Percentiles rank a stretch among this genome's conserved stretches.
Evolutionary conservation across 2,329 filamentous ascomycete species (phyloP).

Genomic region (Nigrospora osmanthi): DNA sequence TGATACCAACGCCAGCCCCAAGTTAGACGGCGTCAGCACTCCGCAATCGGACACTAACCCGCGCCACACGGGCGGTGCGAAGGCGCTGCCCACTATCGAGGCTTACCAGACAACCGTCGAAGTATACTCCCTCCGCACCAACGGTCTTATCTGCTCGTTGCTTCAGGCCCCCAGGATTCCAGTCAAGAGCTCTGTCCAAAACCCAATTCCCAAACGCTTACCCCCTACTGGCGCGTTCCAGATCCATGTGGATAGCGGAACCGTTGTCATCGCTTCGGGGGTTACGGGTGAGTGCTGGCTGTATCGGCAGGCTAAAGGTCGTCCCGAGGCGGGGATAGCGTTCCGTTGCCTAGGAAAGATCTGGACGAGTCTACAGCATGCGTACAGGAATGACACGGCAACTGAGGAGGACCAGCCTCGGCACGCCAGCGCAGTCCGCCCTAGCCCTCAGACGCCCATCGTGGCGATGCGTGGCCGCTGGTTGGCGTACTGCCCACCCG

Average conservation of each 20-base stretch:
- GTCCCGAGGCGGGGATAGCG: conserved; percentile 31
- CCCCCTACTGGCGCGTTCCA: conserved; percentile 64
- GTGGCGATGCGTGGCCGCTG: conserved; percentile 64
- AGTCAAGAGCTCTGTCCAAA: conserved; percentile 49
- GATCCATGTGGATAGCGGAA: conserved; percentile 65
- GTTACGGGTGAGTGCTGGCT: conserved; percentile 82
- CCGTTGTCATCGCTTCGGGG: conserved; percentile 69
- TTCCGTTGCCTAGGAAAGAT: conserved; percentile 75
- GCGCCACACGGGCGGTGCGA: conserved; percentile 26
- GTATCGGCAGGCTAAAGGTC: conserved; percentile 45
- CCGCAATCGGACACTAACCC: conserved; percentile 30
- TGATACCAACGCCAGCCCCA: conserved; percentile 28
- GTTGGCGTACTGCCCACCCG: conserved; percentile 69
- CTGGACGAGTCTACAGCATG: conserved; percentile 78
- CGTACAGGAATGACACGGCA: conserved; percentile 36
- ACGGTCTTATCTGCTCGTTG: conserved; percentile 62
- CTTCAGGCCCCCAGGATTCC: conserved; percentile 60
- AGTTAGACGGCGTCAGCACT: conserved; percentile 32
- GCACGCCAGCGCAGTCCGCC: conserved; percentile 26
- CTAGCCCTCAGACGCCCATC: conserved; percentile 52
- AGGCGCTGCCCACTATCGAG: conserved; percentile 34
- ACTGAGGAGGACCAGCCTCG: conserved; percentile 37
- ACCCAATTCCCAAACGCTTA: conserved; percentile 61
- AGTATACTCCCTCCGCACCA: conserved; percentile 76
- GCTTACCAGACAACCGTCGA: conserved; percentile 84